Evolutionary conservation across 805 yeast genomes (phyloP).

Genomic region (Clavispora santaluciae): DNA sequence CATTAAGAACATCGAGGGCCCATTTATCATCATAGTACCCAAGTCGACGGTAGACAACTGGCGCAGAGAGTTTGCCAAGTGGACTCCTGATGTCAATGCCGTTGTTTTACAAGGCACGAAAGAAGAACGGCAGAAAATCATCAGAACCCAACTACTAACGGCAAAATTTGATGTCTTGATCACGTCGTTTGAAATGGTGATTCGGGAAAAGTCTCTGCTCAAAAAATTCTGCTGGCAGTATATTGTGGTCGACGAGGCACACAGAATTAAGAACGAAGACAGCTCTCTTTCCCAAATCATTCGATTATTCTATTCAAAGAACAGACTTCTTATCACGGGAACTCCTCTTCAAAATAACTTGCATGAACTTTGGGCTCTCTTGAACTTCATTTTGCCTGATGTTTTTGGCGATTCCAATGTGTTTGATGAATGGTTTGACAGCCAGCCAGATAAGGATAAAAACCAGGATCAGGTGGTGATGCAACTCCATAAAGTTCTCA

Average conservation of each 20-base stretch:
- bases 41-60: constrained; percentile 95
- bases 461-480: constrained; percentile 77
- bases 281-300: constrained; percentile 89
- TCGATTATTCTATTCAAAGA: constrained; percentile 78
- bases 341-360: constrained; percentile 93
- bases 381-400: constrained; percentile 88
- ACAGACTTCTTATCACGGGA: constrained; percentile 86
- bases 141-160: constrained; percentile 54
- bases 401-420: constrained; percentile 88
- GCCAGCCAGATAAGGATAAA: constrained; percentile 34
- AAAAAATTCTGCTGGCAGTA: constrained; percentile 91
- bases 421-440: constrained; percentile 90
- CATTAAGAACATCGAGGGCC: constrained; percentile 75
- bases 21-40: constrained; percentile 88
- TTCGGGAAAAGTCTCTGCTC: constrained; percentile 77
- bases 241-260: constrained; percentile 93
- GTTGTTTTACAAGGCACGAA: constrained; percentile 86
- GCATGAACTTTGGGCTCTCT: constrained; percentile 93
- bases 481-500: constrained; percentile 80
- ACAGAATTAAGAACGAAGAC: constrained; percentile 92
- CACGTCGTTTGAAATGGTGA: constrained; percentile 90
- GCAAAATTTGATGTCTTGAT: constrained; percentile 87
- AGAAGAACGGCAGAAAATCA: constrained; percentile 62
- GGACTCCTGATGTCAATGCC: constrained; percentile 94
- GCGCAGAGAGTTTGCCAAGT: constrained; percentile 88